These are phyloP conservation scores for Hemisphaericaspora nanyangensis DNA, from an alignment of 805 yeast genomes.

Conservation along the genomic window DNA sequence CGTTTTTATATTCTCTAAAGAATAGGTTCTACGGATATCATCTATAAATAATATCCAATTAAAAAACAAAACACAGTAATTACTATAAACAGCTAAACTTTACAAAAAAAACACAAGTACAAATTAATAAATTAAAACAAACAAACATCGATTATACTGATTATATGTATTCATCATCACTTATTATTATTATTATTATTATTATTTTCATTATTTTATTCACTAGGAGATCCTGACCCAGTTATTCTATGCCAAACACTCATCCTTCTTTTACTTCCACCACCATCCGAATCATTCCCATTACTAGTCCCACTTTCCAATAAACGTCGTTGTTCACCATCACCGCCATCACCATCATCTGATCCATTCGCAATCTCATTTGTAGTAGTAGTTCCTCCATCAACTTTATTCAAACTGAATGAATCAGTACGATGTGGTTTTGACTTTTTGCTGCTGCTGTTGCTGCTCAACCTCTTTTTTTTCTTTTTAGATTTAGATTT, in stretches of 20 bases:
- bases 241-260: slow-evolving; percentile 11
- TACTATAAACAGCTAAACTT: background rate
- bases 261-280: background rate
- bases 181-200: too few relatives aligned
- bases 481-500: slow-evolving; percentile 4
- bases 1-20: too few relatives aligned
- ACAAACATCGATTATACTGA: too few relatives aligned
- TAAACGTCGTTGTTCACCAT: too few relatives aligned
- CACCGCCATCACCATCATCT: slow-evolving; percentile 4
- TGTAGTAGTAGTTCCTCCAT: background rate
- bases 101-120: background rate
- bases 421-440: slow-evolving; percentile 9
- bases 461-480: background rate
- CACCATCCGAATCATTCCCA: slow-evolving; percentile 2
- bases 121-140: background rate
- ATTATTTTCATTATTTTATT: background rate
- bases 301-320: background rate
- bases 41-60: background rate
- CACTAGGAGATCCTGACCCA: background rate
- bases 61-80: too few relatives aligned
- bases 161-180: too few relatives aligned
- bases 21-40: too few relatives aligned
- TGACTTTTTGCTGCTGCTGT: background rate
- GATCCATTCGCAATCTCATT: slow-evolving; percentile 2
- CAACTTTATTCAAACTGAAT: slow-evolving; percentile 3